A percentile compares a stretch with the other conserved stretches of the same genome.
These are phyloP conservation scores for Diaporthe destruens DNA, from an alignment of 2,329 filamentous ascomycete species.

Conservation along the genomic window DNA sequence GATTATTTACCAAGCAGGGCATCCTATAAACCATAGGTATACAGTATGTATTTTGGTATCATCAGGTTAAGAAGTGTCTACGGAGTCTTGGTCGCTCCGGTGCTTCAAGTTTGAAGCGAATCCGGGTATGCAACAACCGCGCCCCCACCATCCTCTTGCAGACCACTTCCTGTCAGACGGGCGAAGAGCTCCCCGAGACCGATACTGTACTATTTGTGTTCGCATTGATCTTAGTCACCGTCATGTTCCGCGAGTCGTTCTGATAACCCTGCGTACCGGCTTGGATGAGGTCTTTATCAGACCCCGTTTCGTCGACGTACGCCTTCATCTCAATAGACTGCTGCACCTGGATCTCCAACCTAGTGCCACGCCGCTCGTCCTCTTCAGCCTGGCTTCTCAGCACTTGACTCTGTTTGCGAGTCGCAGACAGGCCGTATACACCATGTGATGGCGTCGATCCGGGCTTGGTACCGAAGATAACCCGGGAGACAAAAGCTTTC, in stretches of 20 bases:
- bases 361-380: conserved; percentile 38
- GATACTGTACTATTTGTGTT: not conserved
- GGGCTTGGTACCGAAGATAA: conserved; percentile 50
- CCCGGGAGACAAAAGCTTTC: conserved; percentile 55
- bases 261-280: not conserved
- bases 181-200: conserved; percentile 15
- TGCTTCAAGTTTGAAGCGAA: not conserved
- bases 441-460: not conserved
- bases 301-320: conserved; percentile 8
- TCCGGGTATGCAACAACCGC: not conserved
- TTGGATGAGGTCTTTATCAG: conserved; percentile 10
- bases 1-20: not conserved
- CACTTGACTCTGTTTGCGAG: conserved; percentile 4
- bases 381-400: conserved; percentile 11
- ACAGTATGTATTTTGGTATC: not conserved
- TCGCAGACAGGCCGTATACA: conserved; percentile 8
- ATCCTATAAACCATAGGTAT: not conserved
- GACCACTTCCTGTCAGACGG: not conserved
- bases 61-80: not conserved
- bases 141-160: not conserved
- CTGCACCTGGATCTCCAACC: conserved; percentile 46
- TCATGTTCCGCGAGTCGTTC: conserved; percentile 4
- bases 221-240: conserved; percentile 22
- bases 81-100: not conserved
- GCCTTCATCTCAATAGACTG: conserved; percentile 43